Base-by-base conservation (phyloP, 164 flowering plant species). In the Macadamia integrifolia region DNA sequence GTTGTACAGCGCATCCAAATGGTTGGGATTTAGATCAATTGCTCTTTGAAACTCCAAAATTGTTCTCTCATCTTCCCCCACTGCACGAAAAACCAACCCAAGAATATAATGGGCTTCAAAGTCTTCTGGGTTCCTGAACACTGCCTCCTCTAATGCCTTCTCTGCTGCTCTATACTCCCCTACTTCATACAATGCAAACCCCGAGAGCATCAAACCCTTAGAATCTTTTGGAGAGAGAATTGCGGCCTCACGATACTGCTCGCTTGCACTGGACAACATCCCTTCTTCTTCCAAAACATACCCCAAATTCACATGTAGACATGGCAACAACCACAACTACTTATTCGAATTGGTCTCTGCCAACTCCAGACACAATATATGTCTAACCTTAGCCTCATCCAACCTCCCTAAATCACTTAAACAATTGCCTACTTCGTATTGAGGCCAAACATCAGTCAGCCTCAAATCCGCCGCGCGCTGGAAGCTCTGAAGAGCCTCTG, bases 21-120 rank as follows among this genome's bases (percentile, higher is more conserved):
- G 99, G 31, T 91, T 98, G 9, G 99, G 98, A 64, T 87, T 87
- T 79, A 92, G 77, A 81, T 95, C 99, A 68, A 95, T 92, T 31
- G 98, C 99, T 75, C 89, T 90, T 75, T 95, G 98, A 71, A 95
- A 95, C 82, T 88, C 97, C 79, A 86, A 90, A 75, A 95, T 85
- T 10, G 98, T 98, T 80, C 81, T 85, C 75, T 94, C 99, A 72
- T 92, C 90, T 67, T 94, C 98, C 23, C 88, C 86, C 84, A 88
- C 71, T 3, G 99, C 89, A 73, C 89, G 97, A 72, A 95, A 82
- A 17, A 97, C 92, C 6, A 98, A 95, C 15, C 93, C 99, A 72
- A 95, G 72, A 78, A 92, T 98, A 73, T 98, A 95, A 76, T 95
- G 99, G 0, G 99, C 99, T 80, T 94, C 99, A 0, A 94, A 97